These are phyloP conservation scores for Colletotrichum cordylinicola DNA, from an alignment of 2,329 filamentous ascomycete genomes.

Conservation along the genomic window DNA sequence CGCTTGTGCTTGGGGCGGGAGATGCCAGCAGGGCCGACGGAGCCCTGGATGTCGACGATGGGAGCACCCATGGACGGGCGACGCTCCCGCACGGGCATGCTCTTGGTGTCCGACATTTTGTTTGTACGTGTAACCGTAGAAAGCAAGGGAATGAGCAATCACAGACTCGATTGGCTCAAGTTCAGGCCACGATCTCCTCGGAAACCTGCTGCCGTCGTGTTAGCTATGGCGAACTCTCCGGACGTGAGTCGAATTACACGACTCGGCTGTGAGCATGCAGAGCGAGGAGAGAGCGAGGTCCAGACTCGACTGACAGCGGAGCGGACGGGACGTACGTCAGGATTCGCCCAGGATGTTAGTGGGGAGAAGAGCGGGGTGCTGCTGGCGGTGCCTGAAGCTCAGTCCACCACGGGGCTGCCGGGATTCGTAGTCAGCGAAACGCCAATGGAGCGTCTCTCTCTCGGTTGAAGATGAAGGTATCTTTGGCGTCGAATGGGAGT, in stretches of 20 bases:
- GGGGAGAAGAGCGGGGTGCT: slow-evolving; percentile 16
- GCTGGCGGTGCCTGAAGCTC: slow-evolving; percentile 16
- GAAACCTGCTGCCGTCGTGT: not conserved
- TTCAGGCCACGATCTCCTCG: not conserved
- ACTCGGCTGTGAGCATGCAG: not conserved
- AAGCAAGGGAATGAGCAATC: not conserved
- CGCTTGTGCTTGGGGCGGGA: slow-evolving; percentile 93
- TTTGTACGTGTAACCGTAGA: slow-evolving; percentile 10
- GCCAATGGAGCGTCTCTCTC: not conserved
- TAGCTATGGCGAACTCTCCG: not conserved
- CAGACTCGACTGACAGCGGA: slow-evolving; percentile 12
- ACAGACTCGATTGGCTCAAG: not conserved
- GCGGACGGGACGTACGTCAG: slow-evolving; percentile 7
- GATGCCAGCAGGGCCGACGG: slow-evolving; percentile 84
- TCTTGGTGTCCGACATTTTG: slow-evolving; percentile 36
- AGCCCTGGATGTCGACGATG: slow-evolving; percentile 84
- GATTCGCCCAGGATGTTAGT: slow-evolving; percentile 14
- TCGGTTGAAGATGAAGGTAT: not conserved
- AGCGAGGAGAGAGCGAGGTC: not conserved
- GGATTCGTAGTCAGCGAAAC: slow-evolving; percentile 1
- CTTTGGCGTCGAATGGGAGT: not conserved
- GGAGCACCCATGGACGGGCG: slow-evolving; percentile 83
- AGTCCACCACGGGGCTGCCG: slow-evolving; percentile 9
- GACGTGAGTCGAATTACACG: not conserved
- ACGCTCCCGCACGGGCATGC: slow-evolving; percentile 70